These are phyloP conservation scores for Tylopilus rubrobrunneus DNA, from an alignment of 768 basidiomycete species.

Conservation along the genomic window DNA sequence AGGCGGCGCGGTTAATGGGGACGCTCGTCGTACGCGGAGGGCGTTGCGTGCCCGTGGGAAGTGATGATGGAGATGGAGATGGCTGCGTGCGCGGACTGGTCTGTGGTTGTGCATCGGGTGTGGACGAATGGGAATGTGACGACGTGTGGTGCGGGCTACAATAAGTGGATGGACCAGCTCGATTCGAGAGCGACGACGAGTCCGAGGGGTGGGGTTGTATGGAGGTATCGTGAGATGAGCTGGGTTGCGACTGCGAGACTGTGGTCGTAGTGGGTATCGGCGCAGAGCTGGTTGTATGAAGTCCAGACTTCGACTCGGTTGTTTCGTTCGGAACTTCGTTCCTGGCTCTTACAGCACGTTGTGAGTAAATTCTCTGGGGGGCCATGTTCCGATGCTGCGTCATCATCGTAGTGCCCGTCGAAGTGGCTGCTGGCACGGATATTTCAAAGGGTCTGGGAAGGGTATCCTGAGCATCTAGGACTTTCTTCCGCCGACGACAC, in stretches of 20 bases:
- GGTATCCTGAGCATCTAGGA: constrained; percentile 20
- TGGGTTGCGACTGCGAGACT: neutral
- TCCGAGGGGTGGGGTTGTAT: constrained; percentile 4
- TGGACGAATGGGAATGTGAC: neutral
- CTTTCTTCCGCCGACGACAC: constrained; percentile 11
- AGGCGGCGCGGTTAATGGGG: neutral
- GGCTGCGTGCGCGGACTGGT: neutral
- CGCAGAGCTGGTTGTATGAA: neutral
- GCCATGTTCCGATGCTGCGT: neutral
- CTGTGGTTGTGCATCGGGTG: neutral
- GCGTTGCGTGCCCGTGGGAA: neutral
- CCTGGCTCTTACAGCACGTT: neutral
- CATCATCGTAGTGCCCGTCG: neutral
- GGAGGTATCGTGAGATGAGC: neutral
- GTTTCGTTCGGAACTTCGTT: neutral
- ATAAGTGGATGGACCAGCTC: neutral
- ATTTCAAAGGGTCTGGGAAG: constrained; percentile 24
- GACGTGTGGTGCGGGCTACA: neutral
- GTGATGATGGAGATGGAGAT: neutral
- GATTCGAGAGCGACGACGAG: neutral
- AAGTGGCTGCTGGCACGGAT: constrained; percentile 8
- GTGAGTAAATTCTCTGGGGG: constrained; percentile 1
- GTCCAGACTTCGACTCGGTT: neutral
- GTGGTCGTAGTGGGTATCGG: neutral
- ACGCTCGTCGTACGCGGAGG: neutral